Evolutionary conservation across 2,329 filamentous ascomycete species (phyloP).

Genomic region (Aspergillus sergii): DNA sequence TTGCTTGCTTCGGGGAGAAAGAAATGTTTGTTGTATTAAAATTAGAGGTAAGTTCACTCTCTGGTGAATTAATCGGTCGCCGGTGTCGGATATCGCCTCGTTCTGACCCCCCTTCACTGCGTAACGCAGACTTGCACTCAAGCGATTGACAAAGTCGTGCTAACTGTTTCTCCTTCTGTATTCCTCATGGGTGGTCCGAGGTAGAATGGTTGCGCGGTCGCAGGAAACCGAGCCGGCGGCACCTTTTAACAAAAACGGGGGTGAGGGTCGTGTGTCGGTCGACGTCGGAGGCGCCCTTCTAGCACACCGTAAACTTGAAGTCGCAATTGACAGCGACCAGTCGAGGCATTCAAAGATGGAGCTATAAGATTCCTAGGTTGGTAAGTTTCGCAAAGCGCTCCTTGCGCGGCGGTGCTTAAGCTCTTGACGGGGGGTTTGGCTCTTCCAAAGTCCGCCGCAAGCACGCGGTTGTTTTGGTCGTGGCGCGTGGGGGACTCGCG

Average conservation of each 20-base stretch:
- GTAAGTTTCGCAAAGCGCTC: slow-evolving; percentile 13
- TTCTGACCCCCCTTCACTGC: background rate
- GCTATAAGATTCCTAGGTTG: background rate
- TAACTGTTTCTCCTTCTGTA: background rate
- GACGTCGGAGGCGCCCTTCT: slow-evolving; percentile 16
- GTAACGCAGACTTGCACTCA: background rate
- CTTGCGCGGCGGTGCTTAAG: slow-evolving; percentile 22
- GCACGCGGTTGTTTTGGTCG: slow-evolving; percentile 46
- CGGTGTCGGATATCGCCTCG: background rate
- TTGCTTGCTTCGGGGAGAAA: background rate
- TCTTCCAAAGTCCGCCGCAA: slow-evolving; percentile 21
- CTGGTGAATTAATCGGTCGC: background rate
- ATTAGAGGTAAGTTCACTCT: background rate
- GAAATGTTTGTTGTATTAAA: background rate
- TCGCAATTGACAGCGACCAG: slow-evolving; percentile 16
- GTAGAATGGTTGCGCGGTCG: slow-evolving; percentile 10
- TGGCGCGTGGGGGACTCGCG: slow-evolving; percentile 38
- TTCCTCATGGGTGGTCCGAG: background rate
- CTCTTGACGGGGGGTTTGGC: slow-evolving; percentile 22
- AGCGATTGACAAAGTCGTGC: background rate
- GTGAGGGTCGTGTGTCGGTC: slow-evolving; percentile 10
- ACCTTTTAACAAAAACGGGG: slow-evolving; percentile 6
- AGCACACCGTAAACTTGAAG: slow-evolving; percentile 5
- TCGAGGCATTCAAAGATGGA: background rate
- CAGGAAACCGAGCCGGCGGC: slow-evolving; percentile 4